Evolutionary conservation across 805 yeast species (phyloP).

Genomic region (Metschnikowia bowlesiae): DNA sequence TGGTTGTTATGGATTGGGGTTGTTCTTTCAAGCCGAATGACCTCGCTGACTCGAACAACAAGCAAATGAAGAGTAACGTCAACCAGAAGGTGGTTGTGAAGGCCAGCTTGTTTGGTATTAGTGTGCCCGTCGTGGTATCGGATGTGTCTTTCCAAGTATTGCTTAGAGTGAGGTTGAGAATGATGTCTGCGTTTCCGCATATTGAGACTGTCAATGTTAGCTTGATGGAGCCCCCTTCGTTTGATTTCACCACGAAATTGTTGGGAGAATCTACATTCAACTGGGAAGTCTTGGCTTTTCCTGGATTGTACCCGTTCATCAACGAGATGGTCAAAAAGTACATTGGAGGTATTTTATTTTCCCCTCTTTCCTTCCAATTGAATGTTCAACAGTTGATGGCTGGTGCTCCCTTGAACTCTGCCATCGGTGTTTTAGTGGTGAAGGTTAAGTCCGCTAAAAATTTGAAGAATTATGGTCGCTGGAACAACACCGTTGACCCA

Average conservation of each 20-base stretch:
- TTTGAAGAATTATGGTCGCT: slow-evolving; percentile 62
- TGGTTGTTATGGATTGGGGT: slow-evolving; percentile 97
- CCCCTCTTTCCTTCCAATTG: slow-evolving; percentile 90
- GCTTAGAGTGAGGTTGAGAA: slow-evolving; percentile 77
- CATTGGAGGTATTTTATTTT: slow-evolving; percentile 81
- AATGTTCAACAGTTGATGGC: slow-evolving; percentile 87
- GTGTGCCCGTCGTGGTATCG: slow-evolving; percentile 75
- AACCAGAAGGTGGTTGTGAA: slow-evolving; percentile 78
- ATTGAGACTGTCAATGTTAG: slow-evolving; percentile 86
- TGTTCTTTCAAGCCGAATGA: slow-evolving; percentile 91
- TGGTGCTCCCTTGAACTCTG: slow-evolving; percentile 72
- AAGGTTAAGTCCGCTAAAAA: slow-evolving; percentile 62
- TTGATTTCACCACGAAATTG: slow-evolving; percentile 72
- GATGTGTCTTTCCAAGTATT: slow-evolving; percentile 73
- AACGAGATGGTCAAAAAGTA: slow-evolving; percentile 82
- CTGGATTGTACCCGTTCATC: slow-evolving; percentile 80
- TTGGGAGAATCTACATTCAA: slow-evolving; percentile 83
- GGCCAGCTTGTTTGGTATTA: slow-evolving; percentile 75
- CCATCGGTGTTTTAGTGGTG: slow-evolving; percentile 81
- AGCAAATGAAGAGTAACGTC: slow-evolving; percentile 78
- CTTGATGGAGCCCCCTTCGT: slow-evolving; percentile 77
- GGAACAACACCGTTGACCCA: slow-evolving; percentile 85
- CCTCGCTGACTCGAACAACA: slow-evolving; percentile 73
- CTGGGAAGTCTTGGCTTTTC: slow-evolving; percentile 81
- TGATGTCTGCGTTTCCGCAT: slow-evolving; percentile 91